Evolutionary conservation across 345 rosid genomes (phyloP), one percentile per base, ranked within the genome.

Genomic region (Laguncularia racemosa): DNA sequence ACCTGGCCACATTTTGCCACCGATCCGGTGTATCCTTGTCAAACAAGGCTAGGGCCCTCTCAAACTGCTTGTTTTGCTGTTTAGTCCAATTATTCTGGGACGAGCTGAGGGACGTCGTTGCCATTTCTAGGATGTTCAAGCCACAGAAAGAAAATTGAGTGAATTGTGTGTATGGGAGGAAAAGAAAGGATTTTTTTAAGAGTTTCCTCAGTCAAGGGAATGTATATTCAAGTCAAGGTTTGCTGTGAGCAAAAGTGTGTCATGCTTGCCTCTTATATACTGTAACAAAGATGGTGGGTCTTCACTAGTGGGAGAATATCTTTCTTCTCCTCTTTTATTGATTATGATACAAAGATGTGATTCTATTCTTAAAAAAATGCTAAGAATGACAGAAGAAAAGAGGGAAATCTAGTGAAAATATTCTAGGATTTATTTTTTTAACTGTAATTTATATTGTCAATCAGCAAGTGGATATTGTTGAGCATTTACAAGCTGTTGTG

Each of bases 21-120:
- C 98, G 89, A 64, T 89, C 96, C 4, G 93, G 95, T 12, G 95
- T 83, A 63, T 92, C 93, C 81, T 81, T 76, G 70, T 89, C 95
- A 16, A 77, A 80, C 51, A 80, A 48, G 9, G 95, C 98, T 56
- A 92, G 78, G 20, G 98, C 98, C 69, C 68, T 84, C 72, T 92
- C 98, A 48, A 92, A 92, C 51, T 55, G 69, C 81, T 89, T 86
- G 78, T 92, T 86, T 48, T 92, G 93, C 73, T 59, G 74, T 2
- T 81, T 57, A 3, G 93, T 89, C 98, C 98, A 92, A 33, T 7
- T 4, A 33, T 33, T 33, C 2, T 76, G 55, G 18, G 83, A 74
- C 66, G 81, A 75, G 67, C 73, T 79, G 66, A 70, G 60, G 18
- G 82, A 80, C 64, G 70, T 76, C 17, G 95, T 74, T 56, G 79